Evolutionary conservation across 805 yeast genomes (phyloP).

Genomic region (Sugiyamaella lignohabitans): DNA sequence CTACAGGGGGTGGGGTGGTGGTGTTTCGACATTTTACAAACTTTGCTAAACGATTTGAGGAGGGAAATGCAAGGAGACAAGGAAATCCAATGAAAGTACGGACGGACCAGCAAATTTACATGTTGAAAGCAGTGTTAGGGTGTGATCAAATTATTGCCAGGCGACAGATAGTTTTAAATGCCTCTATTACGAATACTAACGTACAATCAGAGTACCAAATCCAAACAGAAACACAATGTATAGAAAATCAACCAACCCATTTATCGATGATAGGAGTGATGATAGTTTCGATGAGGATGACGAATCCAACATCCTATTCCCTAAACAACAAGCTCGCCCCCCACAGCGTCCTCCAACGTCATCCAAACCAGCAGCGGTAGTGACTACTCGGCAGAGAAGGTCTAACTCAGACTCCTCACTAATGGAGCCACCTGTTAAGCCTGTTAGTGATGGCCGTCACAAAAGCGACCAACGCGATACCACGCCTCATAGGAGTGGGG

Average conservation of each 20-base stretch:
- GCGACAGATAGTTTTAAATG: no score
- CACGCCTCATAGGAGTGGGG: neutral
- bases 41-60: no score
- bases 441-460: conserved; percentile 1
- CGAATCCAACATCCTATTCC: conserved; percentile 4
- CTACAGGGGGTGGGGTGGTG: no score
- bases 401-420: conserved; percentile 21
- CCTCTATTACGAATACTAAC: no score
- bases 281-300: conserved; percentile 10
- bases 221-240: conserved; percentile 11
- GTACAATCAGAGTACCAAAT: neutral
- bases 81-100: no score
- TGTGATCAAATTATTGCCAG: no score
- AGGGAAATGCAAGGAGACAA: no score
- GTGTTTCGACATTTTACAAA: no score
- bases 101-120: no score
- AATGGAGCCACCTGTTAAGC: conserved; percentile 16
- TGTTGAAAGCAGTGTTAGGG: no score
- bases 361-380: conserved; percentile 31
- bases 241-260: conserved; percentile 23
- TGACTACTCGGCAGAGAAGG: conserved; percentile 30
- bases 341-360: conserved; percentile 17
- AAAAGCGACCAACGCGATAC: neutral
- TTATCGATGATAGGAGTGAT: conserved; percentile 16
- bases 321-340: conserved; percentile 1